Evolutionary conservation across 768 basidiomycete genomes (phyloP), one percentile per base, ranked within the genome.

Genomic region (Asterophora parasitica): DNA sequence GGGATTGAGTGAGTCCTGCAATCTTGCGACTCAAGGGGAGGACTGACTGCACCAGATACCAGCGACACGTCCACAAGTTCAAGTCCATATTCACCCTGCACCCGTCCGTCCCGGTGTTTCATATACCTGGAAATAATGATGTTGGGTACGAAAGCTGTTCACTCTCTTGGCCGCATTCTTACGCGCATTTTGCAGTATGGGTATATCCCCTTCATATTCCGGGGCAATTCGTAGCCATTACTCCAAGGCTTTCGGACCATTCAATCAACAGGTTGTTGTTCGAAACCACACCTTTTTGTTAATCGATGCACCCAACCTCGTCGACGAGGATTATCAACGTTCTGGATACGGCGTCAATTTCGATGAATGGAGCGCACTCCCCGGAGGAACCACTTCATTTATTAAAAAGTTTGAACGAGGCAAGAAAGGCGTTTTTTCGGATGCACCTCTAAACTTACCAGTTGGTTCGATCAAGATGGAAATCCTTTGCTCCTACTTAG

Each of bases 61-160:
- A 75, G 31, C 58, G 64, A 16, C 88, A 87, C 48, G 71, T 68
- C 15, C 64, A 67, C 28, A 75, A 79, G 44, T 91, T 91, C 68
- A 75, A 79, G 56, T 66, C 69, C 4, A 80, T 82, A 26, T 89
- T 89, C 58, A 61, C 69, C 13, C 55, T 69, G 1, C 62, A 75
- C 15, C 47, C 66, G 11, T 65, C 66, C 3, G 61, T 70, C 12
- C 59, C 69, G 0, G 70, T 74, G 44, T 76, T 81, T 65, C 81
- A 78, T 57, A 70, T 89, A 34, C 82, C 86, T 6, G 90, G 90
- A n/a, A 92, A 92, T 55, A 84, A 83, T 54, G 90, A 92, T 55
- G 74, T 92, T 37, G 82, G 82, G 76, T 83, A 39, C 17, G 77
- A 7, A 3, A 35, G 7, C 23, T 38, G 20, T 42, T 28, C 42